Percentiles rank a stretch among this genome's conserved stretches.
These are phyloP conservation scores for Isochrysis galbana DNA, from an alignment of 78 protist species.

Conservation along the genomic window DNA sequence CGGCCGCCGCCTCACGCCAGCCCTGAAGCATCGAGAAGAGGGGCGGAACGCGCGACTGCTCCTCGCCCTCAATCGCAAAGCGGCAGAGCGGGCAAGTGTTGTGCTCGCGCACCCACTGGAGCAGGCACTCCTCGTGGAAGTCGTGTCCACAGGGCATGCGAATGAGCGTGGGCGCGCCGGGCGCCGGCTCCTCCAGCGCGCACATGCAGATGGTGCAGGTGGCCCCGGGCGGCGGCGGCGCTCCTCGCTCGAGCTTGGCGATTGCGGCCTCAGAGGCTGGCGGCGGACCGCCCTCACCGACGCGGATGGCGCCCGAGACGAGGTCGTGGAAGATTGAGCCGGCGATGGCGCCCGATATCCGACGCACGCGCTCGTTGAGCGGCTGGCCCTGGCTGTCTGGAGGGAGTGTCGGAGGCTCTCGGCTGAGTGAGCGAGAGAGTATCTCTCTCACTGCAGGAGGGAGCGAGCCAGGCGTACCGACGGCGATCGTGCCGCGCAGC, in stretches of 20 bases:
- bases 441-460: too few species aligned
- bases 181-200: not conserved
- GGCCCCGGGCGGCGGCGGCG: not conserved
- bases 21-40: not conserved
- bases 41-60: not conserved
- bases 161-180: not conserved
- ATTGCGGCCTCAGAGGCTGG: not conserved
- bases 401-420: too few species aligned
- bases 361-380: not conserved
- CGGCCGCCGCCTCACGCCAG: not conserved
- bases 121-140: not conserved
- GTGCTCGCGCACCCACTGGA: not conserved
- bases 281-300: not conserved
- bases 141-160: not conserved
- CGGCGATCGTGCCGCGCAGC: too few species aligned
- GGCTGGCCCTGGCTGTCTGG: too few species aligned
- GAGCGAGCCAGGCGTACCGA: too few species aligned
- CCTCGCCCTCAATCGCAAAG: not conserved
- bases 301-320: not conserved
- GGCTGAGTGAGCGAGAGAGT: too few species aligned
- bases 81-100: conserved; percentile 5
- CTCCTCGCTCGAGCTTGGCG: not conserved
- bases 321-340: not conserved
- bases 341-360: not conserved
- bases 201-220: not conserved